Evolutionary conservation across 2,329 filamentous ascomycete species (phyloP), one percentile per base, ranked within the genome.

Genomic region (Fonsecaea pugnacius): DNA sequence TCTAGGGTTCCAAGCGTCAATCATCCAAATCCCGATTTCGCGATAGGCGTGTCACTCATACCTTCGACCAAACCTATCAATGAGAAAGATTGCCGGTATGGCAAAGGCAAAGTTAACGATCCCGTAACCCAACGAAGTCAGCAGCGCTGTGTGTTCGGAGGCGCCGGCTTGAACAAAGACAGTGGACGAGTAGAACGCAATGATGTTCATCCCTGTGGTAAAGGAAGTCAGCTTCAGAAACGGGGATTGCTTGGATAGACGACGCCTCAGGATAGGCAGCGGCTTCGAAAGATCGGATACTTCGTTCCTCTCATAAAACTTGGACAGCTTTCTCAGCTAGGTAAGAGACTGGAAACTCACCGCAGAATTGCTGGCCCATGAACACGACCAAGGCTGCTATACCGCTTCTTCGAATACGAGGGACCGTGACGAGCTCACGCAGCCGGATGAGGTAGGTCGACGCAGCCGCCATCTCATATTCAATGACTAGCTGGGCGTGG

Each of bases 51-150:
- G 12, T 27, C 3, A 14, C 18, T 27, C 21, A 21, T 32, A 46
- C 21, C 87, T 81, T 2, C 88, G 83, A 7, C 88, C 88, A 63
- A 87, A 89, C 0, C 83, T 88, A 71, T 90, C 87, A 67, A 90
- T 89, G 4, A 86, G 88, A 33, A 36, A 69, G 8, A 70, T 10
- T 7, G 86, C 85, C 0, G 85, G 86, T 73, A 84, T 85, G 21
- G 86, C 84, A 66, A 87, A 88, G 50, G 88, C 64, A 73, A 87
- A 88, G 75, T 88, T 89, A 63, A 88, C 79, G 24, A 86, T 72
- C 53, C 87, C 87, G 70, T 88, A 89, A 6, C 87, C 87, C 72
- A 85, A 85, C 0, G 87, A 89, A 4, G 84, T 85, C 43, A 86
- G 79, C 14, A 89, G 78, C 3, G 89, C 86, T 36, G 83, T 76